Conservation (phyloP, 768 basidiomycete genomes). For the Pleurotus sapidus region DNA sequence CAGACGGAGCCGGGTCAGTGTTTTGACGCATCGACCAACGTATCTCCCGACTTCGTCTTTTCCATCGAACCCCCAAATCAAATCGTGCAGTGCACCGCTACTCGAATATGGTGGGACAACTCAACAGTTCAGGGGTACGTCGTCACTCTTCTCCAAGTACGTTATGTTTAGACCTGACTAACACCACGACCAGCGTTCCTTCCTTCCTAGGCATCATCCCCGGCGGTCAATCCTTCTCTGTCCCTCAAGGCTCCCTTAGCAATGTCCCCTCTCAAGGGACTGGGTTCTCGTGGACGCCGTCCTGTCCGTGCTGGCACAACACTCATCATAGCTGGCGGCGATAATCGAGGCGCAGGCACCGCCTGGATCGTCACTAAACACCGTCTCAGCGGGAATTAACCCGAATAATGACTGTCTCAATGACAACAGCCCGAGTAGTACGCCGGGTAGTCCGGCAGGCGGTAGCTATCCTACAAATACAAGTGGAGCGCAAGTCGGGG, state of each 20-base stretch:
- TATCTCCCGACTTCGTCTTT: conserved; percentile 56
- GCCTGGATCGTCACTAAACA: conserved; percentile 62
- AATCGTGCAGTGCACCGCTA: conserved; percentile 60
- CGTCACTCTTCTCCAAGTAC: background rate
- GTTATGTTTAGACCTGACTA: background rate
- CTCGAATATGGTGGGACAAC: conserved; percentile 66
- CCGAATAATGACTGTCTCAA: conserved; percentile 56
- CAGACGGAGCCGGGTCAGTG: conserved; percentile 47
- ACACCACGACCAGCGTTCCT: conserved; percentile 37
- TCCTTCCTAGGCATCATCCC: conserved; percentile 73
- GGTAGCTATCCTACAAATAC: conserved; percentile 63
- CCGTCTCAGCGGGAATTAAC: conserved; percentile 49
- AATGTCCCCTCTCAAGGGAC: conserved; percentile 42
- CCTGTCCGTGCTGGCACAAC: conserved; percentile 64
- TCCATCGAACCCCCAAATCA: conserved; percentile 60
- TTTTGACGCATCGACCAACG: conserved; percentile 46
- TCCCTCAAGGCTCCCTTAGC: conserved; percentile 52
- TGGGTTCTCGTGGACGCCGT: conserved; percentile 69
- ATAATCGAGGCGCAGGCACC: conserved; percentile 61
- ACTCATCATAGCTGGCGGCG: conserved; percentile 65
- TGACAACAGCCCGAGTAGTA: conserved; percentile 67
- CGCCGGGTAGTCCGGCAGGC: conserved; percentile 73
- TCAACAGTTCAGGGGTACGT: conserved; percentile 51
- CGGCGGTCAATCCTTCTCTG: conserved; percentile 70
- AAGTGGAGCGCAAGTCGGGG: conserved; percentile 28